Base-by-base conservation (phyloP, 1,284 basidiomycete species). In the Fomitopsis schrenkii region DNA sequence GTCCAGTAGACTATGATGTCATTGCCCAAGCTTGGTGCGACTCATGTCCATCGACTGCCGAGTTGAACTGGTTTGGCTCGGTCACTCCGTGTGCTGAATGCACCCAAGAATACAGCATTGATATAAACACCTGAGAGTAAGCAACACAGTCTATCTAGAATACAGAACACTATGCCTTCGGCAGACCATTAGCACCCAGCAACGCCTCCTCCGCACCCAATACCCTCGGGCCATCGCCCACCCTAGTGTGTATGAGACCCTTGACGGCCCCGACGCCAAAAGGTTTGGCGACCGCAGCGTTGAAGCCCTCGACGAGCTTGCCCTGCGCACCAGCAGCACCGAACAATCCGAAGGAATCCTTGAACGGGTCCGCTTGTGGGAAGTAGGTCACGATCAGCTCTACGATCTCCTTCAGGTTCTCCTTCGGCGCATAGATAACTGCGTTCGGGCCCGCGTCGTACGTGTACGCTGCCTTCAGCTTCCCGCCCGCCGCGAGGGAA, bases 371-470 rank as follows among this genome's bases (percentile, higher is more conserved):
- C 15, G 80, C 77, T 66, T 93, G 91, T 0, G 95, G 94, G 83
- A 98, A 97, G 77, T 90, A 97, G 61, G 81, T 77, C 59, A 89
- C 77, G 67, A 97, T 83, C 64, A 94, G 75, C 68, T 86, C 80
- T 45, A 95, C 79, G 67, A 98, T 89, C 75, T 88, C 84, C 65
- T 84, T 83, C 71, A 96, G 80, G 76, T 95, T 86, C 68, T 85
- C 81, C 72, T 91, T 83, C 22, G 86, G 85, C 0, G 95, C 86
- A 77, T 99, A 99, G 70, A 99, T 95, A 69, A 99, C 97, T 1
- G 97, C 97, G 77, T 99, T 99, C 38, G 97, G 97, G 42, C 97
- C 97, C 0, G 97, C 97, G 71, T 99, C 97, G 74, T 93, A 99
- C 6, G 97, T 99, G 80, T 99, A 99, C 41, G 96, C 97, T 0